Evolutionary conservation across 805 yeast genomes (phyloP), one percentile per base, ranked within the genome.

Genomic region (Teunomyces funiuensis): DNA sequence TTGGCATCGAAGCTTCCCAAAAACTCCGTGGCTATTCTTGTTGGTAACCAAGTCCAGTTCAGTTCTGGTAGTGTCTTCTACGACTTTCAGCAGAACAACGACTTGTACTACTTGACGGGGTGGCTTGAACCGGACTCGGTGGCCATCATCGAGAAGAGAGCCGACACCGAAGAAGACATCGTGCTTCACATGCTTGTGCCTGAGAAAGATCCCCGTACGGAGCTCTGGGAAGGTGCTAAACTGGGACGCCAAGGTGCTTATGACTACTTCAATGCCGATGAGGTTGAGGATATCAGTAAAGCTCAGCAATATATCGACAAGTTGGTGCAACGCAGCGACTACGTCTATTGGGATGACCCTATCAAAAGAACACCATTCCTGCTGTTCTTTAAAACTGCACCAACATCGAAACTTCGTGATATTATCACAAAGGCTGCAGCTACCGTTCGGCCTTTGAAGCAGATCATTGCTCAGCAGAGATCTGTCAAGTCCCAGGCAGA

Each of bases 211-310:
- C 76, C 80, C 5, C 73, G 71, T 37, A 79, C 77, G 16, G 99
- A 93, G 63, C 79, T 84, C 48, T 93, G 99, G 99, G 97, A 91
- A 53, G 99, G 99, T 9, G 83, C 79, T 33, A 77, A 95, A 52
- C 84, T 95, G 13, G 99, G 99, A 1, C 74, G 82, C 3, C 79
- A 82, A 36, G 96, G 95, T 11, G 96, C 84, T 0, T 66, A 64
- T 29, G 91, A 88, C 37, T 79, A 82, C 34, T 93, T 93, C 67
- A 93, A 91, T 58, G 96, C 96, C 3, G 97, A 89, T 61, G 74
- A 73, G 38, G 81, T 86, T 5, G 75, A 74, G 28, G 77, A 78
- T 33, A 73, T 77, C 28, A 69, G 73, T 22, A 55, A 63, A 5
- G 55, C 80, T 10, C 65, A 65, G 6, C 43, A 56, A 3, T 73